Base-by-base conservation (phyloP, 1,284 basidiomycete species). In the Ceratobasidium sp. region DNA sequence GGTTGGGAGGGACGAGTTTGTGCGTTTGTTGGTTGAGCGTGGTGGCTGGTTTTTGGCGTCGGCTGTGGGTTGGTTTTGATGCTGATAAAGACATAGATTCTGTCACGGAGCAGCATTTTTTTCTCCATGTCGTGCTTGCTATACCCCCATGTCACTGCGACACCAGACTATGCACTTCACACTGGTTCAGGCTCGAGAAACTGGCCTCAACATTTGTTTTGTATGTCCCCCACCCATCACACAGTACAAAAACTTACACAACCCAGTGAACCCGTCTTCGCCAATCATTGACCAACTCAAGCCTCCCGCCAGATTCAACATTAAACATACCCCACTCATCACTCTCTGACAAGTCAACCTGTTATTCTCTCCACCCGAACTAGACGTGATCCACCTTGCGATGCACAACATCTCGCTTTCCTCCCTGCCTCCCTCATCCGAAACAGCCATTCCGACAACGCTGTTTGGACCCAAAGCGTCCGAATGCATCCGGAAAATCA, bases 31-130 rank as follows among this genome's bases (percentile, higher is more conserved):
- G 80, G 90, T 91, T n/a, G 87, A 91, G 81, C 84, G 88, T n/a
- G 91, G 91, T 20, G 91, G 91, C 2, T 92, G 91, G 91, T 84
- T 92, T 27, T 80, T 92, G 18, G 82, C n/a, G n/a, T 92, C 8
- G 91, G 91, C 55, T 90, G 90, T 90, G 82, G 79, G 88, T 84
- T 64, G n/a, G 23, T 7, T 75, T 68, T 33, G 41, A 44, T 62
- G 44, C 38, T 48, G 52, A 59, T 64, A 1, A 16, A 8, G 7
- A 23, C 12, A 38, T 57, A 90, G 91, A 92, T 80, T 91, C 91
- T 1, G 89, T 91, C 33, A 89, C 89, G 0, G 91, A 92, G 81
- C 90, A 90, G 78, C 91, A 92, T 82, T 92, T 92, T 85, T 92
- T 92, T n/a, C 83, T 92, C 91, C 5, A 82, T 92, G 0, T 91